A percentile compares a stretch with the other conserved stretches of the same genome.
Conservation (phyloP, 164 flowering plant species). For the Annona cherimola region DNA sequence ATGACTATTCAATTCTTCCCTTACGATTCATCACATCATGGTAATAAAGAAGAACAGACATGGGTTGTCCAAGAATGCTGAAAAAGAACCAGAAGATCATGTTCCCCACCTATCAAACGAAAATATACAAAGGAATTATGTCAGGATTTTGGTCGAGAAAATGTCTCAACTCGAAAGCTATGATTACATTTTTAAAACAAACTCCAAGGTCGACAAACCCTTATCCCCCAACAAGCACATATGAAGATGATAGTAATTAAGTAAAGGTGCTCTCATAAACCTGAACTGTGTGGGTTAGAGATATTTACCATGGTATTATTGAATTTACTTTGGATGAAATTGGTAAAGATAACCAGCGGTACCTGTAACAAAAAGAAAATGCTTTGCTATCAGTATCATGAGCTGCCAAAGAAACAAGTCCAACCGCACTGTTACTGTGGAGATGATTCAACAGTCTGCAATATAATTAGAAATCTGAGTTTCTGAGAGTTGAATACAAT, state of each 20-base stretch:
- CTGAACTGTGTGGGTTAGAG: neutral
- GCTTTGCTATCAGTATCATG: neutral
- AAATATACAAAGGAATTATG: neutral
- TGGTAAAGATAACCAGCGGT: conserved; percentile 81
- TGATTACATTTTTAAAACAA: neutral
- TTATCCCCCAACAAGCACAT: neutral
- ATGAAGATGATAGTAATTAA: neutral
- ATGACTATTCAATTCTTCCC: conserved; percentile 16
- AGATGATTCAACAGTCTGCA: too few relatives aligned
- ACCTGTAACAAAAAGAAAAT: conserved; percentile 37
- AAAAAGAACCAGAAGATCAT: conserved; percentile 92
- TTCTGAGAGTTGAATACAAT: too few relatives aligned
- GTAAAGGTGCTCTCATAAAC: neutral
- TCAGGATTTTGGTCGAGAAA: neutral
- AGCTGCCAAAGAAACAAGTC: neutral
- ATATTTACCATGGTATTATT: conserved; percentile 66
- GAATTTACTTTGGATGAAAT: conserved; percentile 67
- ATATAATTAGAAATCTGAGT: too few relatives aligned
- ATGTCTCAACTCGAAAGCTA: neutral
- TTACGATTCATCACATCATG: conserved; percentile 90
- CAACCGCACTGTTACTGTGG: too few relatives aligned
- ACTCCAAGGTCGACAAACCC: neutral
- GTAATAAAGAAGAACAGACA: conserved; percentile 85
- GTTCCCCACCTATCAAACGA: conserved; percentile 72
- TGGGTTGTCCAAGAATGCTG: conserved; percentile 93